Evolutionary conservation across 2,329 filamentous ascomycete species (phyloP), one percentile per base, ranked within the genome.

Genomic region (Orbilia ellipsospora): DNA sequence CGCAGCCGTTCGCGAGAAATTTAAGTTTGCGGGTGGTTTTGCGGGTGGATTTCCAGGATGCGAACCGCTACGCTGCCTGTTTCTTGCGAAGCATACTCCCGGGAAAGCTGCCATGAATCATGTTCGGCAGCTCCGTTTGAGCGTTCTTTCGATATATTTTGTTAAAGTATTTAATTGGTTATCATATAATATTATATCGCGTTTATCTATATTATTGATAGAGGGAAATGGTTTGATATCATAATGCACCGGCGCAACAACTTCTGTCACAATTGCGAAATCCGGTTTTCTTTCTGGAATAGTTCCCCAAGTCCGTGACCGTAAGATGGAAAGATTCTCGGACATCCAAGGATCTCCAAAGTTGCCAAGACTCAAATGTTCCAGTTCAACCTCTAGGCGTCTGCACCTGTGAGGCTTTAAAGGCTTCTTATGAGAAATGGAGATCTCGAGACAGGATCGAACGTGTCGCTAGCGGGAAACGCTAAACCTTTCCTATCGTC

Each of bases 401-500:
- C 31, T 36, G 31, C 31, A 7, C 3, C 31, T 7, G 31, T 36
- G 31, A 36, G 31, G 31, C 31, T 23, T 23, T 23, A 23, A 23
- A 23, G 23, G 23, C 31, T 36, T 36, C 8, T 36, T 7, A 6
- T 36, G 31, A 2, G 31, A 36, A 36, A 36, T 36, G 31, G 31
- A 36, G 31, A 36, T 10, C 31, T 36, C 31, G 1, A 36, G 31
- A 36, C 31, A 7, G 6, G 8, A 36, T 36, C 31, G 31, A 36
- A 36, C 6, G 10, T 36, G 1, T 36, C 10, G 5, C 31, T 10
- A 36, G 31, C 6, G 31, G 3, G 3, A 36, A 10, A 7, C 31
- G 5, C 31, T 36, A 36, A 36, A 36, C 31, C 31, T 36, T 36
- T 18, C 36, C n/a, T 74, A 63, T 74, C 70, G 70, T 74, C 67